These are phyloP conservation scores for Nemophila menziesii DNA, from an alignment of 257 asterid genomes.

Conservation along the genomic window DNA sequence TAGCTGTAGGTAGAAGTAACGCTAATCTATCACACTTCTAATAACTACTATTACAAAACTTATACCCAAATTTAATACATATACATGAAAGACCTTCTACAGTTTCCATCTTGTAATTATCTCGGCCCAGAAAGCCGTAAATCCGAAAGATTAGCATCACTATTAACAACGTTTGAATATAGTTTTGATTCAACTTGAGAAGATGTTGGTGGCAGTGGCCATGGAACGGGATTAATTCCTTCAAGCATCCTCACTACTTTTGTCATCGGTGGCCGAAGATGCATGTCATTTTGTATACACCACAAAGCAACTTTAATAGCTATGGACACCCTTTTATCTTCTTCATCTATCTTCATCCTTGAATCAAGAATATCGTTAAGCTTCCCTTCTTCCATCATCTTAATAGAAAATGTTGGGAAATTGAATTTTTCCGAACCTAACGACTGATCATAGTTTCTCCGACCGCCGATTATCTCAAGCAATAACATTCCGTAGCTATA, in stretches of 20 bases:
- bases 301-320: conserved; percentile 79
- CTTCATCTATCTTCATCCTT: conserved; percentile 37
- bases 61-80: conserved; percentile 20
- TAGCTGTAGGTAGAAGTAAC: no score
- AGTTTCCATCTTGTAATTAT: conserved; percentile 24
- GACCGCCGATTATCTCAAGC: conserved; percentile 82
- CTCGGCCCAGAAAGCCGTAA: conserved; percentile 93
- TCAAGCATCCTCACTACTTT: conserved; percentile 95
- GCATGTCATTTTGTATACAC: conserved; percentile 96
- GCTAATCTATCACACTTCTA: no score
- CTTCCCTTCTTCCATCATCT: conserved; percentile 87
- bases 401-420: conserved; percentile 72
- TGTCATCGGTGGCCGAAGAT: conserved; percentile 71
- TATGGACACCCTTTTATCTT: conserved; percentile 50
- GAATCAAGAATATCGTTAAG: conserved; percentile 55
- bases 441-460: conserved; percentile 59
- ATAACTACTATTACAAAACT: conserved; percentile 25
- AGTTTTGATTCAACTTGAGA: conserved; percentile 55
- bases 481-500: conserved; percentile 89
- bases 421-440: conserved; percentile 62
- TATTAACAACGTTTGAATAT: conserved; percentile 52
- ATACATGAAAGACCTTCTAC: conserved; percentile 12
- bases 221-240: conserved; percentile 60
- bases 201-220: conserved; percentile 64
- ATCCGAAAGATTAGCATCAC: conserved; percentile 70